These are phyloP conservation scores for Raphanus hybrid DNA, from an alignment of 441 rosid genomes.

Conservation along the genomic window DNA sequence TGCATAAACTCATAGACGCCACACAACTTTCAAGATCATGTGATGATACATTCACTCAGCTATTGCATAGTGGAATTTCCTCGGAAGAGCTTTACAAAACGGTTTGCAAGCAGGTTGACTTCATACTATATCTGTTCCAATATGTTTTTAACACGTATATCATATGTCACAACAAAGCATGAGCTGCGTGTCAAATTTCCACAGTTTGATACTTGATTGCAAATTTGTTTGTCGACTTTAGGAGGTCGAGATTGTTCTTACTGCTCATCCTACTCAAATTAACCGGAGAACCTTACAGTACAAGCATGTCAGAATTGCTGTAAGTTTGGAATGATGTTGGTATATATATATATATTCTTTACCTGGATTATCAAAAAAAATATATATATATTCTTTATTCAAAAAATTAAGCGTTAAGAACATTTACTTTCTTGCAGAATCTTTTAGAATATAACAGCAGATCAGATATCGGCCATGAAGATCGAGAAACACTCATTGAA, in stretches of 20 bases:
- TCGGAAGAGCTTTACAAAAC: slow-evolving; percentile 76
- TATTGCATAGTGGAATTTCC: slow-evolving; percentile 76
- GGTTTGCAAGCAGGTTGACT: slow-evolving; percentile 77
- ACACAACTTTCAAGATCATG: slow-evolving; percentile 75
- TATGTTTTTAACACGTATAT: background rate
- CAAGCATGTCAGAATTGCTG: slow-evolving; percentile 90
- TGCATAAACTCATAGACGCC: slow-evolving; percentile 61
- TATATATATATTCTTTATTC: background rate
- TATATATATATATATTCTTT: background rate
- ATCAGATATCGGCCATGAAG: slow-evolving; percentile 91
- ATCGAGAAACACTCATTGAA: slow-evolving; percentile 85
- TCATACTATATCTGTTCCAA: background rate
- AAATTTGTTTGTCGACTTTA: slow-evolving; percentile 36
- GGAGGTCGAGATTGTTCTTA: slow-evolving; percentile 96
- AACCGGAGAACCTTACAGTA: slow-evolving; percentile 92
- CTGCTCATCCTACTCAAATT: slow-evolving; percentile 98
- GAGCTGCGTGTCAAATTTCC: background rate
- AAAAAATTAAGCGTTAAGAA: background rate
- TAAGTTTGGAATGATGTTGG: slow-evolving; percentile 47
- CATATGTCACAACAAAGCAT: background rate
- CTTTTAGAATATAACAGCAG: slow-evolving; percentile 86
- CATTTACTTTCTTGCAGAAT: slow-evolving; percentile 59
- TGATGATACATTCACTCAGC: slow-evolving; percentile 79
- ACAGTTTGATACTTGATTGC: slow-evolving; percentile 2
- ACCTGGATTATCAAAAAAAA: too few species aligned